A percentile compares a stretch with the other conserved stretches of the same genome.
These are phyloP conservation scores for Acanthamoeba castellanii DNA, from an alignment of 208 protist genomes.

Conservation along the genomic window DNA sequence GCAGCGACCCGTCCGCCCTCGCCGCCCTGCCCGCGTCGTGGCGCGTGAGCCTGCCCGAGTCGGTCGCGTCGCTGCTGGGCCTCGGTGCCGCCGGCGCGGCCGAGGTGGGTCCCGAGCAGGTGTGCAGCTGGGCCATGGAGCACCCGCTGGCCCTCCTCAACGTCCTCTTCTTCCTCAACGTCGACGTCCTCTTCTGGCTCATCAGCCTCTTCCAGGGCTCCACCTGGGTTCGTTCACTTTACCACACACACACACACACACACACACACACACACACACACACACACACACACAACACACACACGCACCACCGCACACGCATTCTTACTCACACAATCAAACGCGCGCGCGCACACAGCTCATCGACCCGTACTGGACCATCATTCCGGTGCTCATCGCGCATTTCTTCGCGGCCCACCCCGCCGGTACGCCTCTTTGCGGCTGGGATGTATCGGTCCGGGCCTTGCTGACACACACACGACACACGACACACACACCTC, in stretches of 20 bases:
- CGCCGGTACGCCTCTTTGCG: background rate
- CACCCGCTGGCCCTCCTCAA: conserved; percentile 65
- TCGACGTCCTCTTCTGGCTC: conserved; percentile 71
- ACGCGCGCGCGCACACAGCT: background rate
- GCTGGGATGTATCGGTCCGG: background rate
- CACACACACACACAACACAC: too few species aligned
- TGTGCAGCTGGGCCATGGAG: background rate
- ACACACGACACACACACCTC: background rate
- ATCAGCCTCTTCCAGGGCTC: conserved; percentile 69
- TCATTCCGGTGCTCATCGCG: conserved; percentile 57
- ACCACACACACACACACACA: too few species aligned
- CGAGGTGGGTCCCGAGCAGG: background rate
- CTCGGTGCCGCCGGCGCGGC: background rate
- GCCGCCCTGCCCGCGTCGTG: background rate
- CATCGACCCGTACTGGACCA: conserved; percentile 73
- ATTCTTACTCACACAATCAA: too few species aligned
- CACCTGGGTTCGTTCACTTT: conserved; percentile 46
- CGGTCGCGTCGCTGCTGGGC: background rate
- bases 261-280: too few species aligned
- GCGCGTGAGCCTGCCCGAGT: background rate
- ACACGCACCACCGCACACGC: too few species aligned
- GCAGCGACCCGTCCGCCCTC: background rate
- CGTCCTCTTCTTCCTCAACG: conserved; percentile 74
- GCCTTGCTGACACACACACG: background rate
- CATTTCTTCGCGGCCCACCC: conserved; percentile 67